phyloP scores from a whole-genome alignment of 306 rosid species.

The Cicer judaicum region DNA sequence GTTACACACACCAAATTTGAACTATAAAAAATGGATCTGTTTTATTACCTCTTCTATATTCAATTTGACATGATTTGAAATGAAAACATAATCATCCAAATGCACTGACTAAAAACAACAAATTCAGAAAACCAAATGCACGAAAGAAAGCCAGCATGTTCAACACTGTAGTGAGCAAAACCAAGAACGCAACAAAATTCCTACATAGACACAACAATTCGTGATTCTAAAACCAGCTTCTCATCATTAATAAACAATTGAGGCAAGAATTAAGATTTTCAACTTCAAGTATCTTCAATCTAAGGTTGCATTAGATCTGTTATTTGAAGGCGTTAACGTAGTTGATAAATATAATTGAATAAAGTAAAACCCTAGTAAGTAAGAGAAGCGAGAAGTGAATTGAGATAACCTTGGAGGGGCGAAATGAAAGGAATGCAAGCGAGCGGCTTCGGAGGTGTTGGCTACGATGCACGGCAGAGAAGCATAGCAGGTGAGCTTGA shows the following conservation, averaged over 20 bases:
- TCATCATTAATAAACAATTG: neutral
- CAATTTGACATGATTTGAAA: neutral
- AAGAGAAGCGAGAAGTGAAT: neutral
- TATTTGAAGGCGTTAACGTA: neutral
- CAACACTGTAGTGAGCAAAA: neutral
- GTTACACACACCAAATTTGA: neutral
- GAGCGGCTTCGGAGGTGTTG: constrained; percentile 47
- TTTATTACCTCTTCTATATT: neutral
- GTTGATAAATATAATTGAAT: neutral
- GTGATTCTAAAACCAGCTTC: neutral
- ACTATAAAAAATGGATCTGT: neutral
- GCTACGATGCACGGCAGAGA: constrained; percentile 58
- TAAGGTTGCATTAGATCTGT: constrained; percentile 27
- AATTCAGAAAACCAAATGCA: neutral
- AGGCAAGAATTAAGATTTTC: neutral
- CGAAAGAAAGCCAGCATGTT: neutral
- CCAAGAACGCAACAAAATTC: neutral
- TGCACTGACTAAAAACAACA: constrained; percentile 12
- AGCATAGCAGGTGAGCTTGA: constrained; percentile 56
- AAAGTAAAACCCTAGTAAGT: constrained; percentile 11
- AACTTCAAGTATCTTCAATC: neutral
- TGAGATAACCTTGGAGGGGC: constrained; percentile 56
- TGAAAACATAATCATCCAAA: neutral
- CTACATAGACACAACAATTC: neutral
- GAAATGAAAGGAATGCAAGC: constrained; percentile 45